Conservation (phyloP, 108 stramenopile species). For the Cyclostephanos invisitatus region DNA sequence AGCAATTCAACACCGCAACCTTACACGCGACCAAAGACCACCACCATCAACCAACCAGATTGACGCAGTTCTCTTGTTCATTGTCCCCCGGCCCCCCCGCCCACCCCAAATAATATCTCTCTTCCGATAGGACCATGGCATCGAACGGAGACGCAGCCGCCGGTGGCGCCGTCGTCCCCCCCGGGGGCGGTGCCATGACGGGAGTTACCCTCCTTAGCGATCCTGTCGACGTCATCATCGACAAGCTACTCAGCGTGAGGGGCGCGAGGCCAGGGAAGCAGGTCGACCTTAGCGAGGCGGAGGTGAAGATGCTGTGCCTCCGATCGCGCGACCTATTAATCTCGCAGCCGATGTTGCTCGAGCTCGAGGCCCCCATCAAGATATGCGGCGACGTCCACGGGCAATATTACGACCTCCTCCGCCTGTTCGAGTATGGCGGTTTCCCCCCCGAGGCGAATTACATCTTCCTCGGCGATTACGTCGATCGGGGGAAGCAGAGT, state of each 20-base stretch:
- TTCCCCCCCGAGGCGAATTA: constrained; percentile 98
- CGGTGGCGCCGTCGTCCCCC: constrained; percentile 32
- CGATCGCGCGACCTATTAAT: constrained; percentile 92
- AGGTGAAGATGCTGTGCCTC: constrained; percentile 93
- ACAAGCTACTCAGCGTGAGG: constrained; percentile 88
- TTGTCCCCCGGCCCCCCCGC: no score
- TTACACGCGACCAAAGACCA: no score
- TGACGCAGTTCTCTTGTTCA: no score
- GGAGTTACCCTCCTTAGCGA: constrained; percentile 79
- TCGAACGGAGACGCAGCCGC: constrained; percentile 58
- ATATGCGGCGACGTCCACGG: constrained; percentile 97
- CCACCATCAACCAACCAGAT: no score
- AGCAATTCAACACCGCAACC: no score
- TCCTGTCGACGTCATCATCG: constrained; percentile 89
- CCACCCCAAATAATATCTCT: no score
- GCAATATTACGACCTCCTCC: constrained; percentile 97
- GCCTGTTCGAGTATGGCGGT: constrained; percentile 97
- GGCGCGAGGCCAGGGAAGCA: constrained; percentile 90
- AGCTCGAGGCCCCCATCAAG: constrained; percentile 98
- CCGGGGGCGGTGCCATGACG: constrained; percentile 7
- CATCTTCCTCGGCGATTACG: constrained; percentile 98
- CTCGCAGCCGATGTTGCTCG: constrained; percentile 97
- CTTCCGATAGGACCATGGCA: constrained; percentile 24
- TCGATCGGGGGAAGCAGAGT: constrained; percentile 97
- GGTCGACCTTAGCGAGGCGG: constrained; percentile 88